Percentiles rank a stretch among this genome's conserved stretches.
These are phyloP conservation scores for Paracamarosporium sp. DNA, from an alignment of 2,329 filamentous ascomycete species.

Conservation along the genomic window DNA sequence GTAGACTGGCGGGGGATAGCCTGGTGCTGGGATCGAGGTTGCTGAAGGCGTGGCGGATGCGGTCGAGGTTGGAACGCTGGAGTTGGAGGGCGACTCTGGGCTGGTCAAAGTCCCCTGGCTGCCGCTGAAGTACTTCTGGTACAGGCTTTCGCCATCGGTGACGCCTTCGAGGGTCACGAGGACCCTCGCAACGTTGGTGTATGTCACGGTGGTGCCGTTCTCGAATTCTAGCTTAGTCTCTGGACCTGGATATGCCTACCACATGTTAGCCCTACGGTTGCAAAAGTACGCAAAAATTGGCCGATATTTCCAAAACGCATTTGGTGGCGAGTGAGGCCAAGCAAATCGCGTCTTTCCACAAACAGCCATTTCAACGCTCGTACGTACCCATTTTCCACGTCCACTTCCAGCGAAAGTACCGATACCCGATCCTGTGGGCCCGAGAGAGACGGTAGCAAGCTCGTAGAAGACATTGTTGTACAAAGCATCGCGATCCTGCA, in stretches of 20 bases:
- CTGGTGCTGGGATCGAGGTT: slow-evolving; percentile 44
- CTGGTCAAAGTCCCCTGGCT: slow-evolving; percentile 22
- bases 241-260: slow-evolving; percentile 50
- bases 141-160: slow-evolving; percentile 51
- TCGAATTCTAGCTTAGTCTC: slow-evolving; percentile 53
- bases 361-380: too few species aligned
- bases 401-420: slow-evolving; percentile 55
- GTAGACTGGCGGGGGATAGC: slow-evolving; percentile 54
- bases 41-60: slow-evolving; percentile 26
- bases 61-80: slow-evolving; percentile 24
- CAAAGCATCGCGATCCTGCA: slow-evolving; percentile 65
- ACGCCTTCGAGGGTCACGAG: slow-evolving; percentile 50
- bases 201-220: slow-evolving; percentile 51
- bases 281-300: too few species aligned
- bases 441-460: slow-evolving; percentile 52
- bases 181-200: slow-evolving; percentile 53
- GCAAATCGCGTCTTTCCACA: too few species aligned
- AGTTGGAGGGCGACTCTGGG: slow-evolving; percentile 15
- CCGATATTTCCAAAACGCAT: too few species aligned
- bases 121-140: slow-evolving; percentile 43
- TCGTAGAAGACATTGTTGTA: slow-evolving; percentile 60
- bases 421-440: slow-evolving; percentile 46
- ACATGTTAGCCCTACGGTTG: not conserved
- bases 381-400: slow-evolving; percentile 44
- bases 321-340: too few species aligned